These are phyloP conservation scores for Macrocystidia cucumis DNA, from an alignment of 1,284 basidiomycete species.

Conservation along the genomic window DNA sequence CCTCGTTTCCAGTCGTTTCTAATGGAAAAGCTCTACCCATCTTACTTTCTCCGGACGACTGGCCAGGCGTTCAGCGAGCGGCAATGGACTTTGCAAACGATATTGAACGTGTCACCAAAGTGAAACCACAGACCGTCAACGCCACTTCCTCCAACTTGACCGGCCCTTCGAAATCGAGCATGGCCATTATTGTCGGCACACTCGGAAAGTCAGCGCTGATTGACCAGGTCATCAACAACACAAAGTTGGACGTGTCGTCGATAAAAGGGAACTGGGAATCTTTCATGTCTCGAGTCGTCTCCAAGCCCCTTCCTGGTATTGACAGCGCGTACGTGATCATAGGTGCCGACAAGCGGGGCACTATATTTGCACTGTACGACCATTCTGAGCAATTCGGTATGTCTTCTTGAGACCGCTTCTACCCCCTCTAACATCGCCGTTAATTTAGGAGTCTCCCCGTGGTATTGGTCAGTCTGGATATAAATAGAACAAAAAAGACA, in stretches of 20 bases:
- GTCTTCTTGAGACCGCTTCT: constrained; percentile 12
- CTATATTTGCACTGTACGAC: constrained; percentile 64
- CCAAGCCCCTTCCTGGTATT: constrained; percentile 50
- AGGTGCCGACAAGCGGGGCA: constrained; percentile 59
- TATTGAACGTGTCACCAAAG: constrained; percentile 51
- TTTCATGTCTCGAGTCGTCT: constrained; percentile 44
- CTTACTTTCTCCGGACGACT: constrained; percentile 47
- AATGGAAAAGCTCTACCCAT: constrained; percentile 39
- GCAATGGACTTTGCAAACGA: constrained; percentile 54
- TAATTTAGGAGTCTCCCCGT: constrained; percentile 48
- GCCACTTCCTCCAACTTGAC: constrained; percentile 25
- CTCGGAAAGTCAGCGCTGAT: constrained; percentile 57
- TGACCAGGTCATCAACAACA: constrained; percentile 41
- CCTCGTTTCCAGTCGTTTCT: constrained; percentile 34
- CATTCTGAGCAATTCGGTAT: constrained; percentile 65
- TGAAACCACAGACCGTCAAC: constrained; percentile 40
- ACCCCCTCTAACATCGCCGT: too few species aligned
- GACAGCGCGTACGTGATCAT: constrained; percentile 57
- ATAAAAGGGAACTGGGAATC: constrained; percentile 61
- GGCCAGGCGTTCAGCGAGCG: constrained; percentile 58
- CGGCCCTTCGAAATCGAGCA: constrained; percentile 12
- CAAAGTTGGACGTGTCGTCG: constrained; percentile 45
- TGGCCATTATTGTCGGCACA: constrained; percentile 58
- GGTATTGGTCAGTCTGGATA: constrained; percentile 45
- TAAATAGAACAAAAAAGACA: constrained; percentile 4